Conservation (phyloP, 805 yeast species). For the Pichia eremophila region DNA sequence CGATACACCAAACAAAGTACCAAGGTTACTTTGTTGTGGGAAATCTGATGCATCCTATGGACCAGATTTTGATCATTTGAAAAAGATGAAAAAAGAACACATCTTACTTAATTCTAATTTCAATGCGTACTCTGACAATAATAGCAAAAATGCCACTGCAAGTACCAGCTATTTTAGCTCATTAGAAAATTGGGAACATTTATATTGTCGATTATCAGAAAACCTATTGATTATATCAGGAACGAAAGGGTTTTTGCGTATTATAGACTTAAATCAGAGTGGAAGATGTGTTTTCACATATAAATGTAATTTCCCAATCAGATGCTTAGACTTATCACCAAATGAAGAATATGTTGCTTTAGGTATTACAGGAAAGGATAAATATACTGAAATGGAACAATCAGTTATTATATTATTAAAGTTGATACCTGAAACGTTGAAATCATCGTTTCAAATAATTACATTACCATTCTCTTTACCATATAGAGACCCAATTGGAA, state of each 20-base stretch:
- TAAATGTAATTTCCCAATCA: slow-evolving; percentile 61
- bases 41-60: slow-evolving; percentile 64
- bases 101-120: slow-evolving; percentile 23
- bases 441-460: slow-evolving; percentile 12
- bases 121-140: background rate
- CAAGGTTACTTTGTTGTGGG: slow-evolving; percentile 58
- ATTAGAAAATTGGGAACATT: slow-evolving; percentile 47
- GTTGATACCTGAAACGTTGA: slow-evolving; percentile 7
- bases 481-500: slow-evolving; percentile 74
- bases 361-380: slow-evolving; percentile 75
- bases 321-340: slow-evolving; percentile 67
- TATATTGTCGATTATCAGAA: slow-evolving; percentile 51
- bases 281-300: slow-evolving; percentile 66
- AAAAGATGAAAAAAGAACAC: slow-evolving; percentile 13
- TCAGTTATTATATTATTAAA: slow-evolving; percentile 57
- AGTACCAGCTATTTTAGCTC: slow-evolving; percentile 23
- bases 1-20: slow-evolving; percentile 36
- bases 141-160: slow-evolving; percentile 8
- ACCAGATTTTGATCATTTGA: slow-evolving; percentile 31
- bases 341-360: slow-evolving; percentile 60
- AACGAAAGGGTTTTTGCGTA: slow-evolving; percentile 60
- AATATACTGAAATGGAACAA: slow-evolving; percentile 58
- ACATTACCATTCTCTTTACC: slow-evolving; percentile 55
- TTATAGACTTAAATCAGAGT: slow-evolving; percentile 43
- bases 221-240: slow-evolving; percentile 59